Conservation (phyloP, 192 early-diverging fungal species). For the Rhizophlyctis rosea region DNA sequence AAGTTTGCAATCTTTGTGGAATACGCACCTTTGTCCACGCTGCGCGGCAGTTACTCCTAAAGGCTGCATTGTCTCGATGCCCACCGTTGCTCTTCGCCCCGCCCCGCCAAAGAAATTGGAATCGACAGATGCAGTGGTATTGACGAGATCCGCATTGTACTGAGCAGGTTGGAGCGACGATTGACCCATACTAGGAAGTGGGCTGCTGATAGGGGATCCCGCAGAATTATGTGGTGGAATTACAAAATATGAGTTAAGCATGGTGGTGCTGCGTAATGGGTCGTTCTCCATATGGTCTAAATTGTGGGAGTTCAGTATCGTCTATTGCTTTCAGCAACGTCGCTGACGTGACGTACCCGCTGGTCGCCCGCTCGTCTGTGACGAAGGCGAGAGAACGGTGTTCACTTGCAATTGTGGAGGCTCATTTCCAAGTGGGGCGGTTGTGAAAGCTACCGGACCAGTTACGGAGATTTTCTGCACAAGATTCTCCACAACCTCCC, state of each 20-base stretch:
- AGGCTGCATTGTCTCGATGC: too few relatives aligned
- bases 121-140: background rate
- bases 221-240: constrained; percentile 14
- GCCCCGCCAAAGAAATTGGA: background rate
- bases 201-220: background rate
- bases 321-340: too few relatives aligned
- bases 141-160: too few relatives aligned
- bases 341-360: too few relatives aligned
- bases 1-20: background rate
- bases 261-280: constrained; percentile 20
- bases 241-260: constrained; percentile 47
- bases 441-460: constrained; percentile 31
- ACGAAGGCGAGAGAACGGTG: background rate
- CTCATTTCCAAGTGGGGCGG: constrained; percentile 24
- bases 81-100: too few relatives aligned
- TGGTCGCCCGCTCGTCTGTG: too few relatives aligned
- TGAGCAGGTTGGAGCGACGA: too few relatives aligned
- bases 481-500: constrained; percentile 70
- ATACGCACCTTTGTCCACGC: background rate
- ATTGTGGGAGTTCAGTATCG: too few relatives aligned
- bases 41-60: background rate
- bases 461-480: constrained; percentile 66
- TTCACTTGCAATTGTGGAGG: constrained; percentile 13
- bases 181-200: background rate
- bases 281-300: constrained; percentile 23